phyloP scores from a whole-genome alignment of 1,139 yeast species.

The Lodderomyces beijingensis region DNA sequence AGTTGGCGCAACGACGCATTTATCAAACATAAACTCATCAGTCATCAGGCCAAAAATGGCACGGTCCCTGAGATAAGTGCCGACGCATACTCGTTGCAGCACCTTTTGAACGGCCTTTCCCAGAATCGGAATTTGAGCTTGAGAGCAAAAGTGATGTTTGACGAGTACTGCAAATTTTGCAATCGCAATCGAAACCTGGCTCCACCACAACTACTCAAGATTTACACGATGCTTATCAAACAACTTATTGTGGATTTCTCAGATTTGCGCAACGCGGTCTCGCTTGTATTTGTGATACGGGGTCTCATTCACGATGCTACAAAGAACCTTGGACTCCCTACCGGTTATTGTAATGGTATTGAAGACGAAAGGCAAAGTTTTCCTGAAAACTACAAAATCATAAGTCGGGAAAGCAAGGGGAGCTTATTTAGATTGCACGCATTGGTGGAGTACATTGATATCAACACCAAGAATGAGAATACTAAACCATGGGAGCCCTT shows the following conservation, averaged over 20 bases:
- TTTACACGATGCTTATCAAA: conserved; percentile 8
- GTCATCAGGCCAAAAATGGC: conserved; percentile 13
- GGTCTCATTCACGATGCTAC: conserved; percentile 25
- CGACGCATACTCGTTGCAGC: conserved; percentile 14
- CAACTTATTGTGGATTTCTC: conserved; percentile 8
- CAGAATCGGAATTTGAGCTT: conserved; percentile 9
- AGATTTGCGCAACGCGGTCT: conserved; percentile 5
- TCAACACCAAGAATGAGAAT: conserved; percentile 1
- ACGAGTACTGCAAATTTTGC: conserved; percentile 12
- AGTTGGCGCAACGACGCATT: conserved; percentile 30
- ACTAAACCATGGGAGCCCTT: conserved; percentile 11
- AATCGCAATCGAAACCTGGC: background rate
- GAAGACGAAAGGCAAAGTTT: conserved; percentile 1
- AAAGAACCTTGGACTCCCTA: background rate
- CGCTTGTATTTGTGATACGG: conserved; percentile 16
- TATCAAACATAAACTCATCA: conserved; percentile 28
- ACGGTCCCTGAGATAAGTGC: background rate
- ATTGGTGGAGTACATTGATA: conserved; percentile 13
- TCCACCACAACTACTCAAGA: conserved; percentile 5
- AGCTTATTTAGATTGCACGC: conserved; percentile 20
- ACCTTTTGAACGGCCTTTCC: conserved; percentile 13
- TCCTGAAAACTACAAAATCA: conserved; percentile 27
- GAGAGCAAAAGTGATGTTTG: conserved; percentile 13
- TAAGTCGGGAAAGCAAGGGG: conserved; percentile 20
- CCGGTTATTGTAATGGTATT: background rate